A percentile compares a stretch with the other conserved stretches of the same genome.
phyloP scores from a whole-genome alignment of 257 asterid species.

The Solanum dulcamara region DNA sequence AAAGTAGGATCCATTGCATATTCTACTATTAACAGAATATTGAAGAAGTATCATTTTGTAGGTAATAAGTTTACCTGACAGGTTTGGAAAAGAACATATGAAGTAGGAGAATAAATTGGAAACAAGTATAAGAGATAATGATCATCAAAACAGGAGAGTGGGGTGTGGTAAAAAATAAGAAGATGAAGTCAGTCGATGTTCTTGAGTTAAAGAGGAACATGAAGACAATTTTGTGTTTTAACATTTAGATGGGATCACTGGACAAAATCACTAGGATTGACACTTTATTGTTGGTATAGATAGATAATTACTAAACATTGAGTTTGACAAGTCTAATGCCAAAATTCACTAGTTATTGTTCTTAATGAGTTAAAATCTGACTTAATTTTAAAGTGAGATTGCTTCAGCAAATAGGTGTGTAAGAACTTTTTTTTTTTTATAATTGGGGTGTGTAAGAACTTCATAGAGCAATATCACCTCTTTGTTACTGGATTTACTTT shows the following conservation, averaged over 20 bases:
- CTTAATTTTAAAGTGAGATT: not conserved
- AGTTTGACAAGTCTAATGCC: not conserved
- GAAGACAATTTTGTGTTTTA: not conserved
- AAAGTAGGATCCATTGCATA: not conserved
- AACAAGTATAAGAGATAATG: not conserved
- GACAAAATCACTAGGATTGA: not conserved
- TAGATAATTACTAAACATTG: not conserved
- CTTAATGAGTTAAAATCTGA: not conserved
- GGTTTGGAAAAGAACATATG: not conserved
- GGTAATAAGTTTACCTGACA: not conserved
- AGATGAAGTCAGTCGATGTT: not conserved
- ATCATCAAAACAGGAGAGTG: not conserved
- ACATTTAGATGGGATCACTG: not conserved
- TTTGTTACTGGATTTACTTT: not conserved
- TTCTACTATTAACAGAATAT: not conserved
- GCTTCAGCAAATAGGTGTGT: not conserved
- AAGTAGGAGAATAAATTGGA: not conserved
- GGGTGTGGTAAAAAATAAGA: not conserved
- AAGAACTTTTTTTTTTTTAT: not conserved
- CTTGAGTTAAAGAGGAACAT: not conserved
- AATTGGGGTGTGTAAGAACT: not conserved
- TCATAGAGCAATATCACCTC: not conserved
- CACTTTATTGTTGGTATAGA: not conserved
- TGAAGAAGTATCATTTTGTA: not conserved
- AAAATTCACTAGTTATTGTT: not conserved